A percentile compares a stretch with the other conserved stretches of the same genome.
Conservation (phyloP, 78 protist genomes). For the Dictyostelium citrinum region DNA sequence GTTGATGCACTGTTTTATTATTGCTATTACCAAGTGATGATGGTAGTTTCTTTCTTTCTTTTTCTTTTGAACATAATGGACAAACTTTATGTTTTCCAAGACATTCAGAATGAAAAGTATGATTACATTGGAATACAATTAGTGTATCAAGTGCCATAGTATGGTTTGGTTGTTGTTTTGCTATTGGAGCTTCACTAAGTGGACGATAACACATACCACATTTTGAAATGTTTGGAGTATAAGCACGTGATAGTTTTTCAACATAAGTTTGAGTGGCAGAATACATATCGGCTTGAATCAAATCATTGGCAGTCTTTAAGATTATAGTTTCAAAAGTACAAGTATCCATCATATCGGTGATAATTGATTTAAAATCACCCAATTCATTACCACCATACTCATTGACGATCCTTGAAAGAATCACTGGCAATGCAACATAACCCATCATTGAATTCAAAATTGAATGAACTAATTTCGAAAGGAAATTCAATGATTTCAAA, state of each 20-base stretch:
- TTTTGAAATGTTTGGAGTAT: constrained; percentile 10
- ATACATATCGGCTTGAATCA: constrained; percentile 62
- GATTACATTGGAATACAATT: constrained; percentile 28
- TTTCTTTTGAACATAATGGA: constrained; percentile 61
- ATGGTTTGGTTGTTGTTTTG: not conserved
- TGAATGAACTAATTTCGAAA: constrained; percentile 20
- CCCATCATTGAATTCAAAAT: constrained; percentile 76
- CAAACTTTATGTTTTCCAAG: constrained; percentile 61
- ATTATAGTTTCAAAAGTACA: constrained; percentile 68
- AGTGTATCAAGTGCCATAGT: not conserved
- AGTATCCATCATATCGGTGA: constrained; percentile 54
- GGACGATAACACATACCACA: constrained; percentile 59
- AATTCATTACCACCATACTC: constrained; percentile 65
- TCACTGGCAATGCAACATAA: constrained; percentile 58
- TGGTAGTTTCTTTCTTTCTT: not conserved
- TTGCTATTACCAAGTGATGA: not conserved
- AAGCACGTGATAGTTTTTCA: constrained; percentile 20
- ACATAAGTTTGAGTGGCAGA: constrained; percentile 19
- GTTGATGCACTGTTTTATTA: not conserved
- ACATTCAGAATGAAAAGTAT: constrained; percentile 51
- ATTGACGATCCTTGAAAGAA: constrained; percentile 52
- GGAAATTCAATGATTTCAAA: not conserved
- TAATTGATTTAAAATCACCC: constrained; percentile 65
- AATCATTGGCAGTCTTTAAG: constrained; percentile 36
- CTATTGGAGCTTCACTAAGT: not conserved